Evolutionary conservation across 2,329 filamentous ascomycete species (phyloP).

Genomic region (Botrytis paeoniae): DNA sequence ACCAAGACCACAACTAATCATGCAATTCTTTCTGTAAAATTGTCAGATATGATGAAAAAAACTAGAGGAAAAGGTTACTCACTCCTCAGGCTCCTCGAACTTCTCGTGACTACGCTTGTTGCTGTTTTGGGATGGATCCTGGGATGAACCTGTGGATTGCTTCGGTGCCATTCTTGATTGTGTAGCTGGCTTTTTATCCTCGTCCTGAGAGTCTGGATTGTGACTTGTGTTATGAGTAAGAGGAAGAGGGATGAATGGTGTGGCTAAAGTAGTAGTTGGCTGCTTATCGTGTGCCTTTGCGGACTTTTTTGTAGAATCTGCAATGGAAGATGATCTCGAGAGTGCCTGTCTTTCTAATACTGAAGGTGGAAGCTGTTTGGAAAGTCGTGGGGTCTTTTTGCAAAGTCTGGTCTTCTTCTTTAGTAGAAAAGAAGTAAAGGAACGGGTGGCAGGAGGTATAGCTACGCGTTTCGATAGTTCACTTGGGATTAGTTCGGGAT

Average conservation of each 20-base stretch:
- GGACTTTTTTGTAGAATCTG: not conserved
- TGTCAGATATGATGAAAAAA: not conserved
- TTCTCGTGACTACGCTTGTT: not conserved
- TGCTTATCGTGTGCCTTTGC: not conserved
- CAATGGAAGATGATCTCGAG: too few relatives aligned
- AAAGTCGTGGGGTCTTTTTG: not conserved
- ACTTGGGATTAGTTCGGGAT: not conserved
- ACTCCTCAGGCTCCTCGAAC: not conserved
- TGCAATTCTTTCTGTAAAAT: not conserved
- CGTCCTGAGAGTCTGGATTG: accelerated
- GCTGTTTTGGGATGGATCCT: not conserved
- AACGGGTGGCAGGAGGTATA: not conserved
- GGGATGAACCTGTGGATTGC: not conserved
- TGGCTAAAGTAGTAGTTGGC: not conserved
- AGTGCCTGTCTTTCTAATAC: not conserved
- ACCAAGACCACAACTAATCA: not conserved
- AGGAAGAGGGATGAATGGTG: not conserved
- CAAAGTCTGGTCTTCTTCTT: not conserved
- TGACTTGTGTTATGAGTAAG: too few relatives aligned
- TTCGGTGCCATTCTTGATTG: not conserved
- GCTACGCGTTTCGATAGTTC: not conserved
- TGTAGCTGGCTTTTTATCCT: too few relatives aligned
- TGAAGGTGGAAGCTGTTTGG: not conserved
- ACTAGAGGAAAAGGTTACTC: accelerated
- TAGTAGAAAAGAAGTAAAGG: not conserved